Base-by-base conservation (phyloP, 2,329 filamentous ascomycete genomes). In the Nannizziopsis arthrosporioides region DNA sequence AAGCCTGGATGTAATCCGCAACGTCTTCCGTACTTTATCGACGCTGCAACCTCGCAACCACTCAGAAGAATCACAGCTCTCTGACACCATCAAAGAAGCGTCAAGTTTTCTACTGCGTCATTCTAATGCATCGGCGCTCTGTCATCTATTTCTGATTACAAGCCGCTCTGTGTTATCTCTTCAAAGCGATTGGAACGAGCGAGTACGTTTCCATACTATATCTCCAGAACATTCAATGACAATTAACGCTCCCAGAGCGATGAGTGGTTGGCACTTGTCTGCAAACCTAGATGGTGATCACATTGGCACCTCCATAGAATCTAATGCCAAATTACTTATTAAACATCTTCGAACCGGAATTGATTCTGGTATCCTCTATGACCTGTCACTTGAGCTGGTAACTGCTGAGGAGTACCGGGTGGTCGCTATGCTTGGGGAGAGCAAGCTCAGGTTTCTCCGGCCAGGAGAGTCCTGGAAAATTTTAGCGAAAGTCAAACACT, bases 71-170 rank as follows among this genome's bases (percentile, higher is more conserved):
- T 9, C 44, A 15, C 47, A 55, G 14, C 30, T 57, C 30, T 50
- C 54, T 7, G 44, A 49, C n/a, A 53, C 57, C 12, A 54, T 66
- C 32, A 51, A 50, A n/a, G 55, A 56, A 27, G 56, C 56, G 5
- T 57, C 57, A 10, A 48, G 48, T 18, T 51, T 60, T 5, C 57
- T 66, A n/a, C 34, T 55, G 12, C 42, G 50, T 9, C 43, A 48
- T 12, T 55, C 53, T n/a, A 50, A 55, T 12, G 54, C 57, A 30
- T 43, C 53, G 14, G 58, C 61, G 1, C 59, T 59, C 36, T 58
- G 63, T 15, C 63, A 67, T 53, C 45, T 65, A 30, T 61, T 66
- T 43, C 52, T 65, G 9, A 39, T 66, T 19, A 63, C 63, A 19
- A 49, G 57, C 3, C 53, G 52, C 8, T 47, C 55, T 5, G 53